These are phyloP conservation scores for Phyllosticta capitalensis DNA, from an alignment of 2,329 filamentous ascomycete species.

Conservation along the genomic window DNA sequence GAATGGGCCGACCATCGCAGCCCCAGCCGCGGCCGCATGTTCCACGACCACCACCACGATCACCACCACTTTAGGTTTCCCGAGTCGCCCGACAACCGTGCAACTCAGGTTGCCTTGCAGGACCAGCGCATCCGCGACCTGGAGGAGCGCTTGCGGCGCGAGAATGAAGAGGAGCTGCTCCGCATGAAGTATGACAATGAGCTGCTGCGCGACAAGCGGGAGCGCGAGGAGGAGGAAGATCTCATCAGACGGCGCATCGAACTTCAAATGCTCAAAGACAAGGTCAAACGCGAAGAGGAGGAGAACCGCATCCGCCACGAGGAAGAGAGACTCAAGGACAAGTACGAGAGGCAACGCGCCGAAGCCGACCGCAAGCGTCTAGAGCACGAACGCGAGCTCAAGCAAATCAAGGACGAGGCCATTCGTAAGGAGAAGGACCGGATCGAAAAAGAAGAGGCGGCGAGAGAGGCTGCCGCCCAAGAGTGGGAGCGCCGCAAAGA, in stretches of 20 bases:
- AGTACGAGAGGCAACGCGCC: slow-evolving; percentile 20
- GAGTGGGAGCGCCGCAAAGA: not conserved
- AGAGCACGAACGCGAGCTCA: slow-evolving; percentile 20
- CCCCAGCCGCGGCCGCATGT: slow-evolving; percentile 24
- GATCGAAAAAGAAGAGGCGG: slow-evolving; percentile 14
- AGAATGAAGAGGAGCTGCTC: slow-evolving; percentile 20
- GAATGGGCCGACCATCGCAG: slow-evolving; percentile 27
- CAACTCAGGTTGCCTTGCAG: slow-evolving; percentile 5
- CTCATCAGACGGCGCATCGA: slow-evolving; percentile 12
- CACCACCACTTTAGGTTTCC: slow-evolving; percentile 10
- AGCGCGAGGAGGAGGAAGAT: slow-evolving; percentile 20
- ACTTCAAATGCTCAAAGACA: slow-evolving; percentile 10
- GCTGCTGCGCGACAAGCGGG: slow-evolving; percentile 8
- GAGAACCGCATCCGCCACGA: slow-evolving; percentile 28
- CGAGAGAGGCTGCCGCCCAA: slow-evolving; percentile 16
- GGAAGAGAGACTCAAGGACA: slow-evolving; percentile 24
- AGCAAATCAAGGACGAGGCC: slow-evolving; percentile 23
- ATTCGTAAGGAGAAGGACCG: slow-evolving; percentile 18
- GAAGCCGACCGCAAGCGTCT: slow-evolving; percentile 14
- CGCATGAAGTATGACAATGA: slow-evolving; percentile 11
- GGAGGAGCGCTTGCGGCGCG: slow-evolving; percentile 17
- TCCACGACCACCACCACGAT: slow-evolving; percentile 17
- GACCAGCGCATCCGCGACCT: slow-evolving; percentile 3
- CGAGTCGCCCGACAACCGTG: slow-evolving; percentile 15
- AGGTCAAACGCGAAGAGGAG: slow-evolving; percentile 17